A percentile compares a stretch with the other conserved stretches of the same genome.
Evolutionary conservation across 129 eudicot genomes (phyloP).

Genomic region (Escallonia herrerae): DNA sequence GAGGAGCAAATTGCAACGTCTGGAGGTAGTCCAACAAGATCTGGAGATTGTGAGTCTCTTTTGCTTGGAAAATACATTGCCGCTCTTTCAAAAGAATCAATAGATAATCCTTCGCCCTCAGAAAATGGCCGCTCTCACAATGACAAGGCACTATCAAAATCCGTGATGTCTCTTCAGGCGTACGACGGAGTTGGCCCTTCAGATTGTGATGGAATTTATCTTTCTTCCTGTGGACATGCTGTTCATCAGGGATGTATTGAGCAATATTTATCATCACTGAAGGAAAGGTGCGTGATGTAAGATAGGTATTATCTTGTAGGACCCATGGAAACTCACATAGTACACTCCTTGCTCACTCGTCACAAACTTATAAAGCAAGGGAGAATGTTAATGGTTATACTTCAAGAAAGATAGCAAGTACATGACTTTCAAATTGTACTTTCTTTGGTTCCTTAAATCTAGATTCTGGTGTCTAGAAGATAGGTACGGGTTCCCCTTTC

Average conservation of each 20-base stretch:
- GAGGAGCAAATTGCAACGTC: constrained; percentile 20
- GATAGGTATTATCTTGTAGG: no score
- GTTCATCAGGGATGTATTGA: constrained; percentile 97
- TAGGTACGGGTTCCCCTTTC: no score
- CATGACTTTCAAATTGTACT: no score
- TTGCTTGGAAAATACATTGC: constrained; percentile 86
- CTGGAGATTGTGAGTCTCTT: constrained; percentile 33
- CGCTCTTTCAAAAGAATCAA: constrained; percentile 44
- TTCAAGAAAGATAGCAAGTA: no score
- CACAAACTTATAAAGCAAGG: no score
- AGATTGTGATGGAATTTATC: constrained; percentile 64
- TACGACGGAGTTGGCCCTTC: constrained; percentile 64
- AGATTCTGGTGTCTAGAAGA: no score
- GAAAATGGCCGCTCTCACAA: constrained; percentile 28
- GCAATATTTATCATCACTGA: constrained; percentile 78
- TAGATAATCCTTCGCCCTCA: constrained; percentile 50
- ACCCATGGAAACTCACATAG: no score
- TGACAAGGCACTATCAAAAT: constrained; percentile 34
- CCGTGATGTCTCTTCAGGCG: constrained; percentile 19
- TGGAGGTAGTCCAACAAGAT: constrained; percentile 26
- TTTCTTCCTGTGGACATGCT: constrained; percentile 99
- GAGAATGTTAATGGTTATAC: no score
- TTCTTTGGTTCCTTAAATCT: no score
- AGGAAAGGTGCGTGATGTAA: constrained; percentile 57
- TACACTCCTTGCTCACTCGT: no score